Evolutionary conservation across 345 rosid genomes (phyloP).

Genomic region (Linum tenue): DNA sequence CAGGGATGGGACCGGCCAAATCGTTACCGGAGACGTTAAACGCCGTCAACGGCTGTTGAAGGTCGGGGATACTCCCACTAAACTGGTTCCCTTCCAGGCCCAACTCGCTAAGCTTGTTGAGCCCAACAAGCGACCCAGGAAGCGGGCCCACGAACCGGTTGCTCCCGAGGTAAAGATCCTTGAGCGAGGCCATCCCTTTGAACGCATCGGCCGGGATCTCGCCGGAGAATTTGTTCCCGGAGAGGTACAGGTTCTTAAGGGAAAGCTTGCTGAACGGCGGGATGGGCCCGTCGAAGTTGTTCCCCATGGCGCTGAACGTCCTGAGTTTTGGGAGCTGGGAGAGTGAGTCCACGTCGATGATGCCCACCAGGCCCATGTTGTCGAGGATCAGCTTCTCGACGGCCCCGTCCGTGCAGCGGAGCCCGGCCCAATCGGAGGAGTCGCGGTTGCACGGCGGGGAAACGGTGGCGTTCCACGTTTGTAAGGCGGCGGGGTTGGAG

Average conservation of each 20-base stretch:
- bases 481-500: constrained; percentile 17
- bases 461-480: constrained; percentile 30
- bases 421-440: constrained; percentile 41
- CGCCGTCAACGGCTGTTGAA: constrained; percentile 27
- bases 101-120: constrained; percentile 37
- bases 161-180: constrained; percentile 39
- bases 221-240: constrained; percentile 50
- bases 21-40: constrained; percentile 45
- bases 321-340: constrained; percentile 24
- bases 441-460: constrained; percentile 28
- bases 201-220: constrained; percentile 35
- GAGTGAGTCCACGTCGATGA: constrained; percentile 36
- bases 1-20: constrained; percentile 48
- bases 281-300: constrained; percentile 46
- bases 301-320: constrained; percentile 51
- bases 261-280: constrained; percentile 37
- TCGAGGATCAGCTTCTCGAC: constrained; percentile 41
- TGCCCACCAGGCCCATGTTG: constrained; percentile 45
- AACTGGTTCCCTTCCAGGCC: constrained; percentile 49
- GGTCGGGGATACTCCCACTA: constrained; percentile 43
- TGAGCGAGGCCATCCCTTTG: constrained; percentile 37
- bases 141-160: constrained; percentile 46
- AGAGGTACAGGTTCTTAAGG: constrained; percentile 41
- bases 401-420: constrained; percentile 35
- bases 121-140: constrained; percentile 39